Base-by-base conservation (phyloP, 2,329 filamentous ascomycete species). In the Pseudogymnoascus sp. region DNA sequence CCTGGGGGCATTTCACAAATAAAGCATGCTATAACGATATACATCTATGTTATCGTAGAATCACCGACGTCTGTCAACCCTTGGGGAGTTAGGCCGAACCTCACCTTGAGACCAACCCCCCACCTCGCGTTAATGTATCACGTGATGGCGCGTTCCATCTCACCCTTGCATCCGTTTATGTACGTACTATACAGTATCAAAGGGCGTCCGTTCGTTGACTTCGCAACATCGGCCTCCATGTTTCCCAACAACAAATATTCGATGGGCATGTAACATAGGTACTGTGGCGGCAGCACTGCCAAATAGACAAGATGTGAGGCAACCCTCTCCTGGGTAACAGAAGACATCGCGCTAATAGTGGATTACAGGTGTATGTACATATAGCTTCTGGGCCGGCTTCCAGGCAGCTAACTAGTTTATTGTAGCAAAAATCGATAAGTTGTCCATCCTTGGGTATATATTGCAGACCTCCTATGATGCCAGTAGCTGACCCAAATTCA, bases 401-500 rank as follows among this genome's bases (percentile, higher is more conserved):
- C 50, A 56, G 50, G 10, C 50, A 33, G 50, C 50, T 56, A 35
- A 56, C 50, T 22, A 56, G 50, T 35, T 33, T 56, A 62, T 59
- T 70, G 83, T 83, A 90, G 90, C 93, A 68, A 89, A 86, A 75
- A 93, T 98, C 70, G 91, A 96, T 73, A 96, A 93, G 73, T 84
- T 97, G 69, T 90, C 89, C 68, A 95, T 98, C 66, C 79, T 87
- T 22, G 60, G 60, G 61, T 63, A 61, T 40, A 43, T 62, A 16
- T 14, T 38, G 8, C 16, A 11, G 28, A 26, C 22, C 40, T 43
- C 38, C 14, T 7, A 59, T 50, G 40, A 35, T 61, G 24, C 40
- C 38, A 24, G 60, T 33, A 35, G 12, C 35, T 62, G 60, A 59
- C 22, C 38, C 41, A 41, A 26, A 62, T 41, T 41, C n/a, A 28